Percentiles rank a stretch among this genome's conserved stretches.
phyloP scores from a whole-genome alignment of 768 basidiomycete species.

The Daedaleopsis nitida region DNA sequence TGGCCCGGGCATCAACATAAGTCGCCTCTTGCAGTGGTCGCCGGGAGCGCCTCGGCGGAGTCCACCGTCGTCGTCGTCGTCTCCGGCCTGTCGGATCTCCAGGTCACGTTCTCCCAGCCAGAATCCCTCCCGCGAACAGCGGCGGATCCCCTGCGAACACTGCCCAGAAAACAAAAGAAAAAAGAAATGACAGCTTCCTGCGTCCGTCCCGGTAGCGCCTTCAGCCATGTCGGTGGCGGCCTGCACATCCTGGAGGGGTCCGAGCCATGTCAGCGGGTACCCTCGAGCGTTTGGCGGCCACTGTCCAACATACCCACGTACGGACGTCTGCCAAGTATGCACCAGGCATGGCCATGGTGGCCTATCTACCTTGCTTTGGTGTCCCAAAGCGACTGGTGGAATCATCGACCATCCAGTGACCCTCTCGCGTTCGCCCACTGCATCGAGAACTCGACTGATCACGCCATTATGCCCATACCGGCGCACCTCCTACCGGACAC shows the following conservation, averaged over 20 bases:
- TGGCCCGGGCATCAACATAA: background rate
- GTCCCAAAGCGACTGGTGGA: too few relatives aligned
- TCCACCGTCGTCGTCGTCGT: conserved; percentile 1
- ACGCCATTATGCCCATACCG: too few relatives aligned
- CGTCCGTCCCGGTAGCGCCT: background rate
- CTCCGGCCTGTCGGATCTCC: conserved; percentile 13
- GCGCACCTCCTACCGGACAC: background rate
- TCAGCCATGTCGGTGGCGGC: background rate
- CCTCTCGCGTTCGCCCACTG: too few relatives aligned
- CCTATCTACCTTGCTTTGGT: too few relatives aligned
- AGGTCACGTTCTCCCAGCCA: background rate
- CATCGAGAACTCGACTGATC: too few relatives aligned
- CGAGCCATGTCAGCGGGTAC: background rate
- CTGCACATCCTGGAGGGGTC: background rate
- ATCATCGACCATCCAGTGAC: too few relatives aligned
- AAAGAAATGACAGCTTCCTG: too few relatives aligned
- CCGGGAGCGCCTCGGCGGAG: background rate
- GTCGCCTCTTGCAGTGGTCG: background rate
- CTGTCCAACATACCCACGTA: too few relatives aligned
- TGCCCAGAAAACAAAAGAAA: too few relatives aligned
- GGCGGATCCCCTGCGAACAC: conserved; percentile 10
- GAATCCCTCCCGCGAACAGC: conserved; percentile 6
- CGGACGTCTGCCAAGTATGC: too few relatives aligned
- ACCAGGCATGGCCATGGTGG: too few relatives aligned
- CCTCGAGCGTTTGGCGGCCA: too few relatives aligned